Evolutionary conservation across 495 filamentous ascomycete genomes (phyloP).

Genomic region (Endocarpon pusillum): DNA sequence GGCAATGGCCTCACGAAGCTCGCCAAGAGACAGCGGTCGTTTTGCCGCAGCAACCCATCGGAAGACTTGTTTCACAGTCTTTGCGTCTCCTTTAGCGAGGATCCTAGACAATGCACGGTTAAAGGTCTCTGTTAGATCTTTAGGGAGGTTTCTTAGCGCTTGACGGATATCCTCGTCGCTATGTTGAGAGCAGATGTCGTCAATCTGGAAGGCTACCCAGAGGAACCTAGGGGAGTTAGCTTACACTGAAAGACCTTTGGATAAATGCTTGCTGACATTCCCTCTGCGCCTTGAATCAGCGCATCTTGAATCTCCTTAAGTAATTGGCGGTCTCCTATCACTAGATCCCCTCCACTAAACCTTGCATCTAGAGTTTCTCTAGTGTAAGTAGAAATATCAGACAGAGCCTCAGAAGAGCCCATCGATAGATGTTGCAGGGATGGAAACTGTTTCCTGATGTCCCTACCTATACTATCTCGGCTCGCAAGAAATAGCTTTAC

Average conservation of each 20-base stretch:
- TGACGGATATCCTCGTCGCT: slow-evolving; percentile 24
- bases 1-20: slow-evolving; percentile 27
- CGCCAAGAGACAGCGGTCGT: slow-evolving; percentile 20
- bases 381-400: too few relatives aligned
- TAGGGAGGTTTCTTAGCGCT: slow-evolving; percentile 22
- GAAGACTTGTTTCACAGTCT: slow-evolving; percentile 14
- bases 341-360: too few relatives aligned
- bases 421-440: too few relatives aligned
- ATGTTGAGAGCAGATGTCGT: slow-evolving; percentile 18
- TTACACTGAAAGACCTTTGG: too few relatives aligned
- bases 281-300: slow-evolving; percentile 7
- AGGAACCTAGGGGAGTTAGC: too few relatives aligned
- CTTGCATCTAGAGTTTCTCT: too few relatives aligned
- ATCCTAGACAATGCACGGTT: too few relatives aligned
- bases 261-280: too few relatives aligned
- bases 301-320: slow-evolving; percentile 13
- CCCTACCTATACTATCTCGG: too few relatives aligned
- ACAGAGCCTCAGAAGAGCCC: too few relatives aligned
- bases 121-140: slow-evolving; percentile 23
- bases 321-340: slow-evolving; percentile 20
- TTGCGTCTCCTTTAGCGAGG: slow-evolving; percentile 12
- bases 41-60: slow-evolving; percentile 16
- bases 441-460: too few relatives aligned
- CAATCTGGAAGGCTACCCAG: slow-evolving; percentile 29
- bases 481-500: too few relatives aligned